These are phyloP conservation scores for Austropuccinia psidii DNA, from an alignment of 1,284 basidiomycete species.

Conservation along the genomic window DNA sequence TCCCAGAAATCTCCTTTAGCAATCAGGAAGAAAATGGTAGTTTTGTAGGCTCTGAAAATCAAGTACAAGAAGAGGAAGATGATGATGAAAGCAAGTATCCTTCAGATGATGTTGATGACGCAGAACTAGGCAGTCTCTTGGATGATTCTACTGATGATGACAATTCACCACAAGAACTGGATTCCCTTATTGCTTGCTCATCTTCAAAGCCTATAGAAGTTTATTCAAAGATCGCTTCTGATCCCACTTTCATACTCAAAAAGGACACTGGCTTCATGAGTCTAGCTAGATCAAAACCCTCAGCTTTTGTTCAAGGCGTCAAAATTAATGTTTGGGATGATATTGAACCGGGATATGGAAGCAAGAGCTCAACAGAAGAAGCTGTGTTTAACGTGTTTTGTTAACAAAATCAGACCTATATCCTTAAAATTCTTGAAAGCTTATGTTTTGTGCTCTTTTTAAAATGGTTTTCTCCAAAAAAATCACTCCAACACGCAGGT, in stretches of 20 bases:
- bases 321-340: constrained; percentile 77
- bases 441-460: too few relatives aligned
- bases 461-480: neutral
- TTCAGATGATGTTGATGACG: constrained; percentile 32
- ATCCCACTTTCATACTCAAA: constrained; percentile 53
- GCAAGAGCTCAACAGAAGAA: constrained; percentile 94
- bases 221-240: constrained; percentile 55
- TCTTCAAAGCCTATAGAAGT: constrained; percentile 49
- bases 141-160: constrained; percentile 17
- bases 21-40: too few relatives aligned
- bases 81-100: constrained; percentile 12
- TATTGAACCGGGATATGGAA: constrained; percentile 93
- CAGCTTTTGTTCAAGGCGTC: constrained; percentile 69
- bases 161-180: constrained; percentile 13
- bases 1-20: too few relatives aligned
- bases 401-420: too few relatives aligned
- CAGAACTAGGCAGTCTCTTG: constrained; percentile 27
- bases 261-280: constrained; percentile 47
- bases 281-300: constrained; percentile 53
- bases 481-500: constrained; percentile 52
- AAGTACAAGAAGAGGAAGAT: constrained; percentile 28
- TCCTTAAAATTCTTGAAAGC: too few relatives aligned
- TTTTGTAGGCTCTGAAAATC: constrained; percentile 39
- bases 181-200: constrained; percentile 41
- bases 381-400: constrained; percentile 58